Base-by-base conservation (phyloP, 306 rosid genomes). In the Vachellia pachyceras region DNA sequence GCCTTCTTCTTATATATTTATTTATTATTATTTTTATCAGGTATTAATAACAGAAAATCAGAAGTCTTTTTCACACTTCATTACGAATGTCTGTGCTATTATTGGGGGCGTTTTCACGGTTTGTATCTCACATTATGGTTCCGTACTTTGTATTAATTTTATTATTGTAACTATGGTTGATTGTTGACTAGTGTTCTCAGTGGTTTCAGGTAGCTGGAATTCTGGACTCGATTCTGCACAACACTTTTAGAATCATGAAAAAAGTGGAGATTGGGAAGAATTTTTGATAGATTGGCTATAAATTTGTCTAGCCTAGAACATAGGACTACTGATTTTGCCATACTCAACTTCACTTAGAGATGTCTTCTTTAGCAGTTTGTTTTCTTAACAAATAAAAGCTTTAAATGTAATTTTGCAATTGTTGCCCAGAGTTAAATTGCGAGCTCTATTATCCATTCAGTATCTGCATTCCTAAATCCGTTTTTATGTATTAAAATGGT, bases 21-120 rank as follows among this genome's bases (percentile, higher is more conserved):
- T 1, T 12, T 33, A 1, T 77, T 84, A 23, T 58, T 58, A 22
- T 60, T 10, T 18, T 67, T 33, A 2, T 76, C 91, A 95, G 99
- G 93, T 95, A 80, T 84, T 93, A 44, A 84, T 93, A 84, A 89
- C 94, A 15, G 99, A 95, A 81, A 90, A 88, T 82, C 85, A 36
- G 80, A 95, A 85, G 89, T 91, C 99, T 36, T 91, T 93, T 82
- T 91, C 97, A 41, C 99, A 95, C 92, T 95, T 95, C 72, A 82
- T 95, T 78, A 95, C 99, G 12, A 95, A 93, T 79, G 87, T 95
- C 71, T 95, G 99, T 9, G 99, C 99, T 18, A 95, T 95, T 61
- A 93, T 95, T 72, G 99, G 99, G 74, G 99, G 99, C 18, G 84
- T 95, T 88, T 95, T 95, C 90, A 95, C 99, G 97, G 99, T 95